A percentile compares a stretch with the other conserved stretches of the same genome.
Conservation (phyloP, 805 yeast genomes). For the Kodamaea laetipori region DNA sequence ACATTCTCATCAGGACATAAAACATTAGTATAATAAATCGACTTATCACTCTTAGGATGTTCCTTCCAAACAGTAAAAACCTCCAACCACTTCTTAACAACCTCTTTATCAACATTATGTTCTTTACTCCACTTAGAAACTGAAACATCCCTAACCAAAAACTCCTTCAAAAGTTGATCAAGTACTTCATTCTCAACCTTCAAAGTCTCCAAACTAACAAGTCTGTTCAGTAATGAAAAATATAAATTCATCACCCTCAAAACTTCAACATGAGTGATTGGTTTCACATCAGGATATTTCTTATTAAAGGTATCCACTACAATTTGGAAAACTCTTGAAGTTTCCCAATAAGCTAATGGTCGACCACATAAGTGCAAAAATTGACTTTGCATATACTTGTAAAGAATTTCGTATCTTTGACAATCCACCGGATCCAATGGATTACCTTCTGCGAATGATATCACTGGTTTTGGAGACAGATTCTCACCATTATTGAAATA, state of each 20-base stretch:
- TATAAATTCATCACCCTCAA: slow-evolving; percentile 29
- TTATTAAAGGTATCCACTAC: background rate
- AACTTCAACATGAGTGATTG: slow-evolving; percentile 30
- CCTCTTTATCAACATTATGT: slow-evolving; percentile 4
- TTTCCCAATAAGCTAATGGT: too few species aligned
- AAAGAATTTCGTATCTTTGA: slow-evolving; percentile 19
- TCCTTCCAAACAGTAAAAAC: slow-evolving; percentile 30
- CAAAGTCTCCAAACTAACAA: slow-evolving; percentile 30
- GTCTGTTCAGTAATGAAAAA: slow-evolving; percentile 31
- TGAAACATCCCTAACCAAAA: slow-evolving; percentile 13
- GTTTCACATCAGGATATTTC: slow-evolving; percentile 16
- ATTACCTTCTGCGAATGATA: slow-evolving; percentile 19
- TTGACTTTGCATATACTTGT: slow-evolving; percentile 25
- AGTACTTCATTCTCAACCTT: slow-evolving; percentile 28
- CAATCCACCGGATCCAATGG: slow-evolving; percentile 23
- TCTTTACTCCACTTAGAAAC: background rate
- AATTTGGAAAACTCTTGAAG: background rate
- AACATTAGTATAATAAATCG: slow-evolving; percentile 23
- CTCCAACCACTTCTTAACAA: slow-evolving; percentile 31
- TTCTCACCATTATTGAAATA: slow-evolving; percentile 17
- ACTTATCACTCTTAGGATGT: slow-evolving; percentile 27
- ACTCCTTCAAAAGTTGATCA: slow-evolving; percentile 21
- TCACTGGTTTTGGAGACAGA: slow-evolving; percentile 2
- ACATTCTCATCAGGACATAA: slow-evolving; percentile 30
- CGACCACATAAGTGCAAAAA: slow-evolving; percentile 27